Evolutionary conservation across 768 basidiomycete genomes (phyloP).

Genomic region (Russula vinacea): DNA sequence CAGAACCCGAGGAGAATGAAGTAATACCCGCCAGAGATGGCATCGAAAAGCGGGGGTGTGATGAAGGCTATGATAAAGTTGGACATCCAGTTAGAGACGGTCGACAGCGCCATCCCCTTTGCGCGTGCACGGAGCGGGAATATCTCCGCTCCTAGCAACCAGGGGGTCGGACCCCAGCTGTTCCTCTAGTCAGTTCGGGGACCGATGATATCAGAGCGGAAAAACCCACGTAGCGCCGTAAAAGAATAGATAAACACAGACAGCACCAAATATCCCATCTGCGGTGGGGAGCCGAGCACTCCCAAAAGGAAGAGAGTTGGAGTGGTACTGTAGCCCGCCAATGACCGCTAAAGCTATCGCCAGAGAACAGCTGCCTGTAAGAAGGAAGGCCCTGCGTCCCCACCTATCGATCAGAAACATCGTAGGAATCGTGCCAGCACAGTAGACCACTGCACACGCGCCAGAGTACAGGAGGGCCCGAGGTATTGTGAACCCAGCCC

Average conservation of each 20-base stretch:
- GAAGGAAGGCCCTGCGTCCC: slow-evolving; percentile 51
- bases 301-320: slow-evolving; percentile 41
- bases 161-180: slow-evolving; percentile 39
- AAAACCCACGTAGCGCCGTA: slow-evolving; percentile 47
- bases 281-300: slow-evolving; percentile 36
- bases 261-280: slow-evolving; percentile 42
- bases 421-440: slow-evolving; percentile 49
- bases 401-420: slow-evolving; percentile 53
- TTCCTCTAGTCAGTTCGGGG: slow-evolving; percentile 17
- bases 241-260: slow-evolving; percentile 59
- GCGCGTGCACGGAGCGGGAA: slow-evolving; percentile 37
- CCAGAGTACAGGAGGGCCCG: slow-evolving; percentile 47
- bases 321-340: slow-evolving; percentile 49
- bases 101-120: slow-evolving; percentile 38
- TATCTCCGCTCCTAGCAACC: slow-evolving; percentile 37
- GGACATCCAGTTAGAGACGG: slow-evolving; percentile 36
- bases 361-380: slow-evolving; percentile 46
- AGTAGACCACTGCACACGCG: slow-evolving; percentile 48
- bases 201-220: slow-evolving; percentile 15
- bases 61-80: slow-evolving; percentile 47
- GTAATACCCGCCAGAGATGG: slow-evolving; percentile 48
- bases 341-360: slow-evolving; percentile 48
- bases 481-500: slow-evolving; percentile 47
- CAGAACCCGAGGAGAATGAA: slow-evolving; percentile 51
- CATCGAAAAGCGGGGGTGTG: slow-evolving; percentile 58